A percentile compares a stretch with the other conserved stretches of the same genome.
phyloP scores from a whole-genome alignment of 306 rosid genomes.

The Malus sylvestris region DNA sequence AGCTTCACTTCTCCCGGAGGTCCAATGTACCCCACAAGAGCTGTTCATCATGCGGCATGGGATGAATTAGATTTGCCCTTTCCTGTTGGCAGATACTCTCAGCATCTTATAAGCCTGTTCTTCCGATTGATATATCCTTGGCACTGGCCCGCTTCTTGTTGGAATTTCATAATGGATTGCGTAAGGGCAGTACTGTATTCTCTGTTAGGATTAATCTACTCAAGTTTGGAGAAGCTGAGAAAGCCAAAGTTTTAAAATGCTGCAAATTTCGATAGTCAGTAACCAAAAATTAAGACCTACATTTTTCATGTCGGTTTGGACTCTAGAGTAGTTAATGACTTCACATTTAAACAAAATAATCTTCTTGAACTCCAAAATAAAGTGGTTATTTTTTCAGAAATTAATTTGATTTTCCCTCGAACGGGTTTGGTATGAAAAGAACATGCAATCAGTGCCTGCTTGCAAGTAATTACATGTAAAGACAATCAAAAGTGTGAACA shows the following conservation, averaged over 20 bases:
- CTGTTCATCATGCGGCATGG: constrained; percentile 98
- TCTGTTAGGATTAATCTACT: constrained; percentile 45
- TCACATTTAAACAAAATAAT: neutral
- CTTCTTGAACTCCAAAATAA: neutral
- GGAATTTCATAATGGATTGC: constrained; percentile 63
- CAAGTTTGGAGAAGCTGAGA: constrained; percentile 48
- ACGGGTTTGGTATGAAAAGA: neutral
- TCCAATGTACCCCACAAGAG: constrained; percentile 95
- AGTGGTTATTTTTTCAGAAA: neutral
- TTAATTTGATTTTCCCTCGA: neutral
- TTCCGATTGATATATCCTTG: constrained; percentile 91
- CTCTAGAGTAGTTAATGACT: neutral
- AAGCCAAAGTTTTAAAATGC: constrained; percentile 20
- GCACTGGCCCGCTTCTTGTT: constrained; percentile 98
- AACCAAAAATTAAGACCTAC: neutral
- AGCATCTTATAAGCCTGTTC: constrained; percentile 90
- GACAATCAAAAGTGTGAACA: neutral
- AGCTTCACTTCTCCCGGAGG: constrained; percentile 97
- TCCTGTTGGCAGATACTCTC: constrained; percentile 80
- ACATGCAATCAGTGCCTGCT: neutral
- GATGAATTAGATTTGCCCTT: constrained; percentile 79
- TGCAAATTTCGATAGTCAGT: neutral
- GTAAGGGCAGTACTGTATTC: constrained; percentile 46
- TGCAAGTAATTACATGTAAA: neutral
- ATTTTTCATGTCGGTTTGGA: neutral